A percentile compares a stretch with the other conserved stretches of the same genome.
phyloP scores from a whole-genome alignment of 257 asterid genomes.

The Lycium barbarum region DNA sequence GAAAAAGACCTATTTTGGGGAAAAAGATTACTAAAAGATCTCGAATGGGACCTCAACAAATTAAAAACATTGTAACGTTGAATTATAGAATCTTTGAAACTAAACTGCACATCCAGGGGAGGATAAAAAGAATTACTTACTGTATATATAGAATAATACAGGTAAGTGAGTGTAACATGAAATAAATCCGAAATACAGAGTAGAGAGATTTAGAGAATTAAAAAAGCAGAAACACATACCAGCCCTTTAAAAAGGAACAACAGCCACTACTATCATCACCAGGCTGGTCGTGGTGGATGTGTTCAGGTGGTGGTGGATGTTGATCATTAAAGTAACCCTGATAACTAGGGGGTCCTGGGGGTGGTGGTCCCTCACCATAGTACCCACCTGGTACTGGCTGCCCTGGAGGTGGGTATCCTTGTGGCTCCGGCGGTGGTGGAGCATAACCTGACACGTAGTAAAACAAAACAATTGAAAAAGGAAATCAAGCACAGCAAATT shows the following conservation, averaged over 20 bases:
- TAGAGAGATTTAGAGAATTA: background rate
- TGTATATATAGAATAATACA: too few relatives aligned
- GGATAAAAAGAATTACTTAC: too few relatives aligned
- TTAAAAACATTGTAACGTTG: background rate
- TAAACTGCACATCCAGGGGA: background rate
- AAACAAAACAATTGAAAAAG: background rate
- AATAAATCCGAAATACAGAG: background rate
- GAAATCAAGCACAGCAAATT: too few relatives aligned
- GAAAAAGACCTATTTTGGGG: background rate
- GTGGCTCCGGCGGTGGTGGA: conserved; percentile 19
- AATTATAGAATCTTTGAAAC: background rate
- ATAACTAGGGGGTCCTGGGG: background rate
- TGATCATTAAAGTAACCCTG: conserved; percentile 21
- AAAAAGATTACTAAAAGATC: background rate
- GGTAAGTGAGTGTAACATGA: too few relatives aligned
- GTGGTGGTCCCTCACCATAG: background rate
- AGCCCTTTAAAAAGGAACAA: conserved; percentile 11
- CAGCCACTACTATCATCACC: conserved; percentile 14
- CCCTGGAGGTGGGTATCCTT: conserved; percentile 12
- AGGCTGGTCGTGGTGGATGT: conserved; percentile 12
- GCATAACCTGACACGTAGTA: background rate
- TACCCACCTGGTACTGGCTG: background rate
- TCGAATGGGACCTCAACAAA: background rate
- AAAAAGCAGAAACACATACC: background rate
- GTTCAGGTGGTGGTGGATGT: background rate